A percentile compares a stretch with the other conserved stretches of the same genome.
These are phyloP conservation scores for Sedum album DNA, from an alignment of 164 flowering plant genomes.

Conservation along the genomic window DNA sequence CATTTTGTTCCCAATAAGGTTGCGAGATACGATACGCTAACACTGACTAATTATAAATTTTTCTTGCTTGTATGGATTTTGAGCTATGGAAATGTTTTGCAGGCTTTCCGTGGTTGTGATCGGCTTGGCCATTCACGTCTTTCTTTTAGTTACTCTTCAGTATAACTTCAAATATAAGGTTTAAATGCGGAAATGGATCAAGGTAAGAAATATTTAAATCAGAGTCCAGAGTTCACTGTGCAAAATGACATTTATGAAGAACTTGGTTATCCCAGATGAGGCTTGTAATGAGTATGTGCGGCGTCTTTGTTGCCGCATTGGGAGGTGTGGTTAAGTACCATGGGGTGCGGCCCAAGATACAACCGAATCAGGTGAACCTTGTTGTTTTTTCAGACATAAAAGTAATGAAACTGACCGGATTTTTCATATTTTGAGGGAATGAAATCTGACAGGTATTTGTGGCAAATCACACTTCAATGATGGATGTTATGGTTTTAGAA, in stretches of 20 bases:
- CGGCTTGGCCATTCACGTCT: too few relatives aligned
- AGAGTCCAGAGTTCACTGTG: too few relatives aligned
- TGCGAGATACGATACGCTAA: neutral
- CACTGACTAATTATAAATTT: too few relatives aligned
- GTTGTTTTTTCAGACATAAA: neutral
- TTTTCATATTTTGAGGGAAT: neutral
- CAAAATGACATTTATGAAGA: too few relatives aligned
- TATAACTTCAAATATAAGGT: too few relatives aligned
- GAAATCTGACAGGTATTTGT: slow-evolving; percentile 62
- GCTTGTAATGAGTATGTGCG: slow-evolving; percentile 79
- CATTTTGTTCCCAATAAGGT: slow-evolving; percentile 74
- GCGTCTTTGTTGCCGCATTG: slow-evolving; percentile 97
- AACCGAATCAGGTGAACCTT: slow-evolving; percentile 68
- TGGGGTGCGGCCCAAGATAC: slow-evolving; percentile 88
- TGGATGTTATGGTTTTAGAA: slow-evolving; percentile 86
- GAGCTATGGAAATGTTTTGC: too few relatives aligned
- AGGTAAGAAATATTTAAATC: too few relatives aligned
- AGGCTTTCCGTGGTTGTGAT: too few relatives aligned
- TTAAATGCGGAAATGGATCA: too few relatives aligned
- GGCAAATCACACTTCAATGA: slow-evolving; percentile 96
- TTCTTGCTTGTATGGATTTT: too few relatives aligned
- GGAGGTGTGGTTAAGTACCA: slow-evolving; percentile 95
- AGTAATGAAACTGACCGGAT: neutral
- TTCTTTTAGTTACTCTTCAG: too few relatives aligned
- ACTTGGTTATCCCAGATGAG: too few relatives aligned